Evolutionary conservation across 2,329 filamentous ascomycete species (phyloP), one percentile per base, ranked within the genome.

Genomic region (Phaeosphaeria sp.): DNA sequence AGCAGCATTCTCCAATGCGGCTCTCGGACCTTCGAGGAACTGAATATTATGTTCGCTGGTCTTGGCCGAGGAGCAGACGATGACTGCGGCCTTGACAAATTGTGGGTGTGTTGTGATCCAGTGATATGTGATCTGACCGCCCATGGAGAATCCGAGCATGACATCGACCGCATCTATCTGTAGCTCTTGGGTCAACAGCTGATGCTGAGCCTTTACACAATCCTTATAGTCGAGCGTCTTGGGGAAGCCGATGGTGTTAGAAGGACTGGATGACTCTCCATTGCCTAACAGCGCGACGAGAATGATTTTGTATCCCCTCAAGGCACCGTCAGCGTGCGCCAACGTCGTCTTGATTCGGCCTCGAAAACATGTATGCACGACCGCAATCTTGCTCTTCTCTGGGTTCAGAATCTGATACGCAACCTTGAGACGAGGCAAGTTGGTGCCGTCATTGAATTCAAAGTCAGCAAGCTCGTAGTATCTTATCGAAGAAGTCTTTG

Each of bases 131-230:
- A 84, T 80, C 21, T 80, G 81, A 1, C 83, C 84, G 39, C 84
- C 84, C 84, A 87, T 85, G 48, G 81, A 84, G 78, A 85, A 86
- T 1, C 84, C 84, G 2, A 85, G 66, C 30, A 85, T 81, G 10
- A 80, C 78, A 15, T 81, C 77, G 0, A 84, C 74, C 36, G 78
- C 72, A 13, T 66, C 64, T 15, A 86, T 70, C 1, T 78, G 77
- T 0, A 86, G 74, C 3, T 72, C 66, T 46, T 79, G 59, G 5
- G 61, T 66, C 0, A 77, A 77, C 1, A 86, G 77, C 0, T 70
- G 65, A 52, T 84, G 68, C 65, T 86, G 84, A 0, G 83, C 79
- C 0, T 72, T 73, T n/a, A 86, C 79, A 59, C 84, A 84, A 64
- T 86, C 84, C 59, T 77, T 76, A 60, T 85, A 81, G 18, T 69